phyloP scores from a whole-genome alignment of 2,329 filamentous ascomycete species.

The Nothopassalora personata region DNA sequence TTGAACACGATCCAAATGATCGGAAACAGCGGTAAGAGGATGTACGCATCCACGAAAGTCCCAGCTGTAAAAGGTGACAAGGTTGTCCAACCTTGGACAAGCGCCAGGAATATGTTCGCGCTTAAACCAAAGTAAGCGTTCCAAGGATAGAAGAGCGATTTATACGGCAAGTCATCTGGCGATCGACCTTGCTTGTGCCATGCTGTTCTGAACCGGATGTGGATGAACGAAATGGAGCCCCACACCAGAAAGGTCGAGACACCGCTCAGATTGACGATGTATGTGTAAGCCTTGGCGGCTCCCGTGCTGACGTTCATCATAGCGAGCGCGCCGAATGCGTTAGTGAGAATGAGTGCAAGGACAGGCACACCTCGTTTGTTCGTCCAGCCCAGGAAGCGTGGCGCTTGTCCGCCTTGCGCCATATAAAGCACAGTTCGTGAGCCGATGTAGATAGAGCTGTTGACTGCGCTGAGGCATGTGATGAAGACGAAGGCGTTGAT shows the following conservation, averaged over 20 bases:
- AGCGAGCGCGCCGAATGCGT: slow-evolving; percentile 64
- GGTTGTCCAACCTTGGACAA: slow-evolving; percentile 51
- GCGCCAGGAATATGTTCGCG: slow-evolving; percentile 47
- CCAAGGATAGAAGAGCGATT: slow-evolving; percentile 47
- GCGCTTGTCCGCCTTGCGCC: slow-evolving; percentile 68
- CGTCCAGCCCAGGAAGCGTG: slow-evolving; percentile 62
- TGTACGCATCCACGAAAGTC: slow-evolving; percentile 52
- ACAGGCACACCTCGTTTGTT: slow-evolving; percentile 57
- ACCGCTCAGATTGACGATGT: slow-evolving; percentile 60
- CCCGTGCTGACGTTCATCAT: slow-evolving; percentile 69
- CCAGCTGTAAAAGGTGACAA: slow-evolving; percentile 48
- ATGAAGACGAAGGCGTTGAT: slow-evolving; percentile 74
- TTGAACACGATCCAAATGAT: slow-evolving; percentile 47
- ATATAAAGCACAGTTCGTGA: slow-evolving; percentile 71
- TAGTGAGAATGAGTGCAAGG: slow-evolving; percentile 61
- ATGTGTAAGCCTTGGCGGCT: slow-evolving; percentile 59
- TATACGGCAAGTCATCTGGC: slow-evolving; percentile 45
- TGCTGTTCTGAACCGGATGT: slow-evolving; percentile 64
- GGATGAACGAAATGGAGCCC: slow-evolving; percentile 64
- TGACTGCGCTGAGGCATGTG: slow-evolving; percentile 61
- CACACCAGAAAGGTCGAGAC: slow-evolving; percentile 69
- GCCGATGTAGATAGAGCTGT: slow-evolving; percentile 72
- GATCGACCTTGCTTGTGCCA: slow-evolving; percentile 56
- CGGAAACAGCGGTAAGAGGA: slow-evolving; percentile 48
- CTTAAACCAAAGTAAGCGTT: slow-evolving; percentile 47